A percentile compares a stretch with the other conserved stretches of the same genome.
Evolutionary conservation across 2,329 filamentous ascomycete genomes (phyloP).

Genomic region (Claviceps sp.): DNA sequence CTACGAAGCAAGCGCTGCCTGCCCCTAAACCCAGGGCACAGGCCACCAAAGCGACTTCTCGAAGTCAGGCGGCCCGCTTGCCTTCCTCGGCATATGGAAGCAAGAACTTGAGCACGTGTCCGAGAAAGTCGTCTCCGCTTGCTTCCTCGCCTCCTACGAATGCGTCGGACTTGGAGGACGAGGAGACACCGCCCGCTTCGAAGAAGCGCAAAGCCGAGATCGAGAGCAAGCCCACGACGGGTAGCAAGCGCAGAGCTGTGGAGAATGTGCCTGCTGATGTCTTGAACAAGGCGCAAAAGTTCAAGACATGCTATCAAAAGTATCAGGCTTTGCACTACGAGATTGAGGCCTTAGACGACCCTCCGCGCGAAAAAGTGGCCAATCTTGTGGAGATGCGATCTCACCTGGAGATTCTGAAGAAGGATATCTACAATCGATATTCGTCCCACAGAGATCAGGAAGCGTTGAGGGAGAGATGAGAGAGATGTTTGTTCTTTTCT

Average conservation of each 20-base stretch:
- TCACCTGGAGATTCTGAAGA: constrained; percentile 42
- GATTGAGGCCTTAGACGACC: constrained; percentile 35
- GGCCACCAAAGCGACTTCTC: constrained; percentile 33
- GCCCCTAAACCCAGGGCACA: constrained; percentile 27
- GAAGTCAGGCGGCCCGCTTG: constrained; percentile 22
- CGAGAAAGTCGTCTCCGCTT: constrained; percentile 49
- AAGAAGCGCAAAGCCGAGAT: constrained; percentile 32
- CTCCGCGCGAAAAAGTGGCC: constrained; percentile 36
- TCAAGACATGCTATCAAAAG: constrained; percentile 41
- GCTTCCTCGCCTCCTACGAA: constrained; percentile 54
- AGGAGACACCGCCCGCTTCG: constrained; percentile 12
- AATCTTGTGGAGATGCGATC: constrained; percentile 41
- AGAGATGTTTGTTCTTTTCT: neutral
- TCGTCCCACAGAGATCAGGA: constrained; percentile 16
- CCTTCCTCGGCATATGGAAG: constrained; percentile 24
- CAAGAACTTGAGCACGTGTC: constrained; percentile 41
- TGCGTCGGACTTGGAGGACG: constrained; percentile 45
- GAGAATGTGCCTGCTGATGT: constrained; percentile 26
- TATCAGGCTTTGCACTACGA: constrained; percentile 45
- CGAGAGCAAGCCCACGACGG: constrained; percentile 11
- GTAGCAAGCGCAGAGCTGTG: constrained; percentile 18
- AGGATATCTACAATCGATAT: constrained; percentile 39
- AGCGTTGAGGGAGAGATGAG: neutral
- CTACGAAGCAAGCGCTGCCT: constrained; percentile 28
- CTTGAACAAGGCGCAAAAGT: constrained; percentile 38